Evolutionary conservation across 208 protist species (phyloP).

Genomic region (Herpetomonas muscarum): DNA sequence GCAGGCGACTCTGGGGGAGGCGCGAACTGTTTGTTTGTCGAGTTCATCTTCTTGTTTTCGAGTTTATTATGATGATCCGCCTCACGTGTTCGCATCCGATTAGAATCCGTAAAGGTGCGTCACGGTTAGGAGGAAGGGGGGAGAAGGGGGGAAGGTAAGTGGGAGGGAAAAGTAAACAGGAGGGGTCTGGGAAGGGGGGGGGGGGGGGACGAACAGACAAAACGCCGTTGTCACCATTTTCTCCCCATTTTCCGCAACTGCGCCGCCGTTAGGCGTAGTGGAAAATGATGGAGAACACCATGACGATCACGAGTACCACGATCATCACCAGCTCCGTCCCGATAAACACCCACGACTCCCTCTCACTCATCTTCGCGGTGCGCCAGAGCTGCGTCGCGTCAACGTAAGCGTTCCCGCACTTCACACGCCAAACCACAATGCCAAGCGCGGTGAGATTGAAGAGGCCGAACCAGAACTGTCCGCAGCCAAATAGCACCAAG

Average conservation of each 20-base stretch:
- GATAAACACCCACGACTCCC: slow-evolving; percentile 24
- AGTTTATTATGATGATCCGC: too few species aligned
- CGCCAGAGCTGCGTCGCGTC: slow-evolving; percentile 50
- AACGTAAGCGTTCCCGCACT: slow-evolving; percentile 20
- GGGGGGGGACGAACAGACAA: background rate
- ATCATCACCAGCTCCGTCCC: slow-evolving; percentile 23
- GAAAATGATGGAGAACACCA: slow-evolving; percentile 32
- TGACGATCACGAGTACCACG: slow-evolving; percentile 20
- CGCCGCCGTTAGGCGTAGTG: slow-evolving; percentile 13
- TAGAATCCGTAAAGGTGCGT: too few species aligned
- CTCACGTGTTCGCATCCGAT: too few species aligned
- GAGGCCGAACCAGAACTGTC: slow-evolving; percentile 19
- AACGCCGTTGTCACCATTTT: background rate
- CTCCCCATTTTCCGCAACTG: background rate
- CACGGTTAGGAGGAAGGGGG: too few species aligned
- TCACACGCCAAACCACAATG: slow-evolving; percentile 20
- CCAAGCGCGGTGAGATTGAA: slow-evolving; percentile 17
- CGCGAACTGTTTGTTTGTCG: too few species aligned
- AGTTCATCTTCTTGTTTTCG: too few species aligned
- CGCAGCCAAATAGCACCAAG: slow-evolving; percentile 18
- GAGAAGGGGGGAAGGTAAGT: too few species aligned
- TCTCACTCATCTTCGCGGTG: slow-evolving; percentile 23
- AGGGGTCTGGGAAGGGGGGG: background rate
- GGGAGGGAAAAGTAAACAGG: too few species aligned
- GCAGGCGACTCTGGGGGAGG: too few species aligned